phyloP scores from a whole-genome alignment of 345 rosid genomes.

The Heritiera littoralis region DNA sequence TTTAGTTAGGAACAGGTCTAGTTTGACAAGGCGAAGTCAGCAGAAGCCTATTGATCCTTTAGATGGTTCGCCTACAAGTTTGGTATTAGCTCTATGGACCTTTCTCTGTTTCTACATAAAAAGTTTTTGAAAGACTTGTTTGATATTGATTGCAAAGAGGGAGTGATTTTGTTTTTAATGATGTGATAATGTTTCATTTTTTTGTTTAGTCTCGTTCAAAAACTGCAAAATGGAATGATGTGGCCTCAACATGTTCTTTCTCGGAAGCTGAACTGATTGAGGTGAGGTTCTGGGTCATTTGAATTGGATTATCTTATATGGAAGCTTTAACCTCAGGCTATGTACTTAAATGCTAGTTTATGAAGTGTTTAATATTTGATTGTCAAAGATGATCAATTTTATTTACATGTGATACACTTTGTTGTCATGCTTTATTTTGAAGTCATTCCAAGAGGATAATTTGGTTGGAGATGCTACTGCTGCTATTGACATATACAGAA shows the following conservation, averaged over 20 bases:
- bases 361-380: background rate
- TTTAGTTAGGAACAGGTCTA: constrained; percentile 23
- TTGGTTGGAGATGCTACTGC: constrained; percentile 39
- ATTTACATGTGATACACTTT: background rate
- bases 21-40: constrained; percentile 26
- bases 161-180: background rate
- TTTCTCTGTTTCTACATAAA: background rate
- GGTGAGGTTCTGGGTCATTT: constrained; percentile 36
- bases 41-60: constrained; percentile 19
- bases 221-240: constrained; percentile 37
- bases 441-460: constrained; percentile 40
- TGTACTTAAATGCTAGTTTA: constrained; percentile 18
- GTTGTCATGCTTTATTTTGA: constrained; percentile 29
- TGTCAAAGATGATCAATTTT: background rate
- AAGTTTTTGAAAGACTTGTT: background rate
- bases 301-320: background rate
- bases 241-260: constrained; percentile 33
- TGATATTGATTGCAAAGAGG: background rate
- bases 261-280: constrained; percentile 51
- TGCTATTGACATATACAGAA: constrained; percentile 35
- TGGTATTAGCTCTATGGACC: constrained; percentile 32
- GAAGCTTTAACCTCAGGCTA: constrained; percentile 5
- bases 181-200: background rate
- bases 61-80: constrained; percentile 35
- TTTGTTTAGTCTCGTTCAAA: constrained; percentile 31